A percentile compares a stretch with the other conserved stretches of the same genome.
phyloP scores from a whole-genome alignment of 371 early-diverging fungal genomes.

The Saksenaea oblongispora region DNA sequence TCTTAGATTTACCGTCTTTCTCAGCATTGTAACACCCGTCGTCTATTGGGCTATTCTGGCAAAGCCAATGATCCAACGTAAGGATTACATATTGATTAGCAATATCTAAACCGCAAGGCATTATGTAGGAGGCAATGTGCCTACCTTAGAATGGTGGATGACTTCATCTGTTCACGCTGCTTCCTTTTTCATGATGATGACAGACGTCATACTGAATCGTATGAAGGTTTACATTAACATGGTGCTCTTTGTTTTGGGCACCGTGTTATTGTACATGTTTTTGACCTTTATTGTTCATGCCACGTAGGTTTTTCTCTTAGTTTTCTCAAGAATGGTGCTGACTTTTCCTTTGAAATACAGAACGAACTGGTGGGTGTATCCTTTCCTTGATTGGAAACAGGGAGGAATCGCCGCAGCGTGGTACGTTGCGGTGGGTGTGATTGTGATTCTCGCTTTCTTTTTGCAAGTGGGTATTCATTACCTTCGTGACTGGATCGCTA shows the following conservation, averaged over 20 bases:
- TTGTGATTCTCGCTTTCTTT: conserved; percentile 45
- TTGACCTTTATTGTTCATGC: conserved; percentile 50
- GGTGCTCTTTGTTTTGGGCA: conserved; percentile 34
- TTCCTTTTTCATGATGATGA: conserved; percentile 50
- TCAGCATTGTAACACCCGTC: conserved; percentile 58
- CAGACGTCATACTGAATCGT: conserved; percentile 54
- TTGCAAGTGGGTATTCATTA: conserved; percentile 41
- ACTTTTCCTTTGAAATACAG: conserved; percentile 14
- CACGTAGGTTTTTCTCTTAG: conserved; percentile 26
- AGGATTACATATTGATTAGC: neutral
- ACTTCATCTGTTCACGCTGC: conserved; percentile 55
- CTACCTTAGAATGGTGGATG: conserved; percentile 30
- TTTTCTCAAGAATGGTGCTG: no score
- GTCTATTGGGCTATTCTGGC: conserved; percentile 52
- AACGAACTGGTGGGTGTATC: conserved; percentile 48
- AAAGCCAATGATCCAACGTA: neutral
- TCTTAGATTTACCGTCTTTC: no score
- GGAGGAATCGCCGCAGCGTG: conserved; percentile 44
- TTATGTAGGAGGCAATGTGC: neutral
- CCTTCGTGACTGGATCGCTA: conserved; percentile 36
- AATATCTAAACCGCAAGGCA: no score
- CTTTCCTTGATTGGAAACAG: conserved; percentile 54
- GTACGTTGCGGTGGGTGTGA: conserved; percentile 42
- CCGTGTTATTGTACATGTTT: conserved; percentile 52
- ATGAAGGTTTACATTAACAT: conserved; percentile 44